Evolutionary conservation across 2,329 filamentous ascomycete genomes (phyloP).

Genomic region (Penicillium concentricum): DNA sequence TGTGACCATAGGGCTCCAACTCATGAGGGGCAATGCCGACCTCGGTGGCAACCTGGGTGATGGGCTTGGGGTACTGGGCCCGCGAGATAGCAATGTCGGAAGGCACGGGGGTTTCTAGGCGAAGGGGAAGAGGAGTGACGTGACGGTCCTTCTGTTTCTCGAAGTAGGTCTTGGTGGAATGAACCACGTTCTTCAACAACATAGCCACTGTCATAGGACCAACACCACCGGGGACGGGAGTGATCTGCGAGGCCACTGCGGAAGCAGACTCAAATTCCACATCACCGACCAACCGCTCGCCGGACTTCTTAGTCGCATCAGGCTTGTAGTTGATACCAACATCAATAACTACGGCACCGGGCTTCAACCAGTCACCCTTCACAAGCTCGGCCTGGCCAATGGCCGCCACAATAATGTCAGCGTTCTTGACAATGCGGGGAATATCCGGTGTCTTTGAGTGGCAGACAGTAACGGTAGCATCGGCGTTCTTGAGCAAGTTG

Average conservation of each 20-base stretch:
- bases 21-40: constrained; percentile 85
- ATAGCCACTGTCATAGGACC: constrained; percentile 99
- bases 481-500: constrained; percentile 89
- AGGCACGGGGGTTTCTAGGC: constrained; percentile 77
- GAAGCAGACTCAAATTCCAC: constrained; percentile 85
- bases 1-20: constrained; percentile 88
- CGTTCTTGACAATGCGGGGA: constrained; percentile 70
- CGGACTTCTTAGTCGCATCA: constrained; percentile 86
- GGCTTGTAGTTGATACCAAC: constrained; percentile 96
- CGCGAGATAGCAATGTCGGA: constrained; percentile 93
- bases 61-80: constrained; percentile 85
- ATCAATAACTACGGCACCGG: constrained; percentile 92
- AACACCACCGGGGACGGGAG: constrained; percentile 92
- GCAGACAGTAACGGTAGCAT: constrained; percentile 95
- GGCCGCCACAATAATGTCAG: constrained; percentile 87
- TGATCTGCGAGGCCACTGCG: constrained; percentile 87
- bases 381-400: constrained; percentile 86
- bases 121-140: constrained; percentile 80
- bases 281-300: constrained; percentile 87
- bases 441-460: constrained; percentile 83
- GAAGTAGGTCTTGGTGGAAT: constrained; percentile 77
- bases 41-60: constrained; percentile 80
- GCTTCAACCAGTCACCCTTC: constrained; percentile 93
- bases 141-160: constrained; percentile 77
- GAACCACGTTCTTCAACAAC: constrained; percentile 92